phyloP scores from a whole-genome alignment of 2,329 filamentous ascomycete genomes.

The Dothistroma septosporum region DNA sequence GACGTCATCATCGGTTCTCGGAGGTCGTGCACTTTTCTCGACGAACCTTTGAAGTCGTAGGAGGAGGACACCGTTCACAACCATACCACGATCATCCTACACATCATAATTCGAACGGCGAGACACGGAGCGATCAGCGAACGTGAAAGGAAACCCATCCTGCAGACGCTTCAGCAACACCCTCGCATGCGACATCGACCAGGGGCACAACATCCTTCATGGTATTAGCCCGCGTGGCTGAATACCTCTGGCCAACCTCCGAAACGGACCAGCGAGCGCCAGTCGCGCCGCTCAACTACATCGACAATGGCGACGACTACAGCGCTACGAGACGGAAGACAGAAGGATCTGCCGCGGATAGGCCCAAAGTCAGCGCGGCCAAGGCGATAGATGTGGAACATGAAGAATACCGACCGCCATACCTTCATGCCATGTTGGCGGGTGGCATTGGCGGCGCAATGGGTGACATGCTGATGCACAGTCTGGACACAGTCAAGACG shows the following conservation, averaged over 20 bases:
- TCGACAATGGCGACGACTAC: constrained; percentile 35
- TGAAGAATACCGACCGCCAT: constrained; percentile 46
- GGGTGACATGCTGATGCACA: constrained; percentile 98
- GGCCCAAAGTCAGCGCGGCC: constrained; percentile 10
- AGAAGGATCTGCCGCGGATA: constrained; percentile 36
- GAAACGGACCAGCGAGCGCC: constrained; percentile 18
- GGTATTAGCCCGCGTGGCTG: constrained; percentile 49
- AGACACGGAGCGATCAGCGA: neutral
- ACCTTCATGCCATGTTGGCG: constrained; percentile 73
- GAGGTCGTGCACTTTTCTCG: neutral
- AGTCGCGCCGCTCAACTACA: constrained; percentile 31
- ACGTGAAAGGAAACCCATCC: neutral
- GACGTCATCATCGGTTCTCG: neutral
- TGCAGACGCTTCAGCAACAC: neutral
- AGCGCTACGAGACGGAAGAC: constrained; percentile 31
- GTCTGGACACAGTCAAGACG: constrained; percentile 96
- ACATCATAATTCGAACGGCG: neutral
- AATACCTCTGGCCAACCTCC: constrained; percentile 41
- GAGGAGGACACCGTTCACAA: neutral
- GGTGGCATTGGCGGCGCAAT: constrained; percentile 89
- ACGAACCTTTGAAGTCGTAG: neutral
- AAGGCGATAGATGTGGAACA: constrained; percentile 31
- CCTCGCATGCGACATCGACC: constrained; percentile 23
- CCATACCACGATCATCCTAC: neutral
- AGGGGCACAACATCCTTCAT: constrained; percentile 36